Conservation (phyloP, 345 rosid species). For the Melastoma malabathricum region DNA sequence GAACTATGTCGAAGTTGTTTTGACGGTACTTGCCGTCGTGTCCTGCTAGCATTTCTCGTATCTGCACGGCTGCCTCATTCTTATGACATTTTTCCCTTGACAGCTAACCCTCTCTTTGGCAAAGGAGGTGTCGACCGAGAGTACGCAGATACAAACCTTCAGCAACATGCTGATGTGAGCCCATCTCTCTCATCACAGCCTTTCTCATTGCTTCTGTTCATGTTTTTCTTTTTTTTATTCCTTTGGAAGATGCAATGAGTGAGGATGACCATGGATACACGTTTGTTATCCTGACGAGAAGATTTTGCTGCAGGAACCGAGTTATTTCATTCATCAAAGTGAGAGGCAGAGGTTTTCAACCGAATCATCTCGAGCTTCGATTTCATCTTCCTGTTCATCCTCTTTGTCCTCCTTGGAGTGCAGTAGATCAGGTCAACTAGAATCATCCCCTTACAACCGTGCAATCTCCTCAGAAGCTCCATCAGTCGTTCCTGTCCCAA, state of each 20-base stretch:
- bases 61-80: neutral
- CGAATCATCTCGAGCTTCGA: conserved; percentile 72
- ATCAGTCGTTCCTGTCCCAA: conserved; percentile 37
- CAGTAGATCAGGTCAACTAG: conserved; percentile 40
- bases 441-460: conserved; percentile 42
- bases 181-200: neutral
- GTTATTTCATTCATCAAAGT: conserved; percentile 22
- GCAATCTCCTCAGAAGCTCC: conserved; percentile 44
- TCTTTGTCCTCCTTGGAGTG: conserved; percentile 59
- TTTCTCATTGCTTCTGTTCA: conserved; percentile 1
- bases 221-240: neutral
- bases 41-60: neutral
- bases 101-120: conserved; percentile 41
- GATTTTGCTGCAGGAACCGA: conserved; percentile 29
- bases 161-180: conserved; percentile 31
- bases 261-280: neutral
- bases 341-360: conserved; percentile 69
- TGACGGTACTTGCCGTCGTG: too few species aligned
- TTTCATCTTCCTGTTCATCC: conserved; percentile 84
- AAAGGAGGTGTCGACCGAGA: conserved; percentile 23
- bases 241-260: neutral
- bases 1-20: too few species aligned
- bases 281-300: conserved; percentile 7
- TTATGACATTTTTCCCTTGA: conserved; percentile 2
- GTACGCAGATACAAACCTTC: conserved; percentile 22